Base-by-base conservation (phyloP, 768 basidiomycete species). In the Rhodotorula diobovata region DNA sequence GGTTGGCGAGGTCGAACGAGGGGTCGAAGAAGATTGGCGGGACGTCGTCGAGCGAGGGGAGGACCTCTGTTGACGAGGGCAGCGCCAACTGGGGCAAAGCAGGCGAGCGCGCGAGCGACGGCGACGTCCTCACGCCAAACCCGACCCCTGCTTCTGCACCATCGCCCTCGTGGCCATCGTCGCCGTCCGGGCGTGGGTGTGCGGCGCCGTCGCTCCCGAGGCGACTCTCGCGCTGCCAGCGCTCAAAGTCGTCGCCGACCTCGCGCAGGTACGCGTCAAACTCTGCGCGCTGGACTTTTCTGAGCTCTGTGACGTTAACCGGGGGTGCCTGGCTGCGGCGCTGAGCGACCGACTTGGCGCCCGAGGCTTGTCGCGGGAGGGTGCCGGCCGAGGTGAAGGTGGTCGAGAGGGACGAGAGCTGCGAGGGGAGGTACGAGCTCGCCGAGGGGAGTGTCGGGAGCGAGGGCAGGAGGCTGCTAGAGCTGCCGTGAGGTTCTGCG, bases 211-310 rank as follows among this genome's bases (percentile, higher is more conserved):
- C 53, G 48, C 58, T 37, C 10, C 41, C 68, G n/a, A 57, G 43
- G 14, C 37, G 43, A 9, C 37, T 56, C 65, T 77, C 76, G 15
- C 57, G 58, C 54, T 68, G 83, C 79, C 91, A 90, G 51, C 84
- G 84, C 57, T 88, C 87, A 89, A 89, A 94, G 79, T 93, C 90
- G 16, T 88, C 85, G 7, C 83, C 79, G 63, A 95, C 84, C 21
- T 87, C 86, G 32, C 83, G 82, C 25, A 94, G 84, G 82, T 93
- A 96, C 2, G 87, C 81, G 63, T 93, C 90, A 77, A 96, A 92
- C 80, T 93, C 91, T 76, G 87, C 88, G 66, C 89, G 84, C 59
- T 86, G 85, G 16, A 93, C 89, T 64, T 90, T 89, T 41, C 90
- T 89, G 15, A 94, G 85, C 67, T 88, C 87, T 2, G 89, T 79